These are phyloP conservation scores for Emmonsiellopsis sp. DNA, from an alignment of 2,329 filamentous ascomycete genomes.

Conservation along the genomic window DNA sequence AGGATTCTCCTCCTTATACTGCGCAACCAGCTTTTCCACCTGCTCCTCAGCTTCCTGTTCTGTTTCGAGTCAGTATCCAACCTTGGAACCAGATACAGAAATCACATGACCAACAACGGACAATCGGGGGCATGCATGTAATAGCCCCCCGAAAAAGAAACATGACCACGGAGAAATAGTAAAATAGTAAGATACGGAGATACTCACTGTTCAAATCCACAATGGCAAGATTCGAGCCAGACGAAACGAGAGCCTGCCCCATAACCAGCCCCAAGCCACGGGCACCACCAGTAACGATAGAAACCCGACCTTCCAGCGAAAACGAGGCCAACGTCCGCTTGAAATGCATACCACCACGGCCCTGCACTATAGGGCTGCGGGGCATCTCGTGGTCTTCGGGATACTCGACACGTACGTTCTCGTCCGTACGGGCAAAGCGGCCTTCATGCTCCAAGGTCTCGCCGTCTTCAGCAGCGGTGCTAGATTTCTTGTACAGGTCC, in stretches of 20 bases:
- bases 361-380: conserved; percentile 58
- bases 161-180: not conserved
- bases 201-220: conserved; percentile 82
- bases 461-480: not conserved
- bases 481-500: not conserved
- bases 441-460: conserved; percentile 44
- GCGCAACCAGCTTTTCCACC: conserved; percentile 61
- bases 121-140: not conserved
- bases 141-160: not conserved
- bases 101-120: not conserved
- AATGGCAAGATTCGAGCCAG: conserved; percentile 80
- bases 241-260: conserved; percentile 82
- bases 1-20: conserved; percentile 72
- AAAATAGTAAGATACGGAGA: not conserved
- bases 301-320: conserved; percentile 74
- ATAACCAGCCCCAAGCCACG: conserved; percentile 84
- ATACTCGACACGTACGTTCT: conserved; percentile 68
- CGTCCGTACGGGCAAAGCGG: conserved; percentile 68
- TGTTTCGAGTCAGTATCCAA: conserved; percentile 26
- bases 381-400: conserved; percentile 66
- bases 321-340: conserved; percentile 80
- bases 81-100: not conserved
- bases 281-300: conserved; percentile 81
- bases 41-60: conserved; percentile 76
- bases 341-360: conserved; percentile 69